A percentile compares a stretch with the other conserved stretches of the same genome.
These are phyloP conservation scores for Tripterygium wilfordii DNA, from an alignment of 177 flowering plant genomes.

Conservation along the genomic window DNA sequence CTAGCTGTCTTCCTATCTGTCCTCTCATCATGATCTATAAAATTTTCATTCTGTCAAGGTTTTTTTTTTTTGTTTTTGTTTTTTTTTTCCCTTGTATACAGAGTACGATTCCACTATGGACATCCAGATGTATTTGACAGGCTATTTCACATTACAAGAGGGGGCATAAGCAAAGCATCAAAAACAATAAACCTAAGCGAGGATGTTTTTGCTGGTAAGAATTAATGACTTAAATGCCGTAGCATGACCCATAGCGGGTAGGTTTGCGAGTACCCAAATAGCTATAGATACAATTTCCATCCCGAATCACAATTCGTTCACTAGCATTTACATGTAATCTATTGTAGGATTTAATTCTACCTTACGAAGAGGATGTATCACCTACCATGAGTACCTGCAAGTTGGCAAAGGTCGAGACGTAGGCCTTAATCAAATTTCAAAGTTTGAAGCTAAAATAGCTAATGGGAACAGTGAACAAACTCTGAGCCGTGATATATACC, in stretches of 20 bases:
- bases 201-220: constrained; percentile 88
- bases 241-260: too few relatives aligned
- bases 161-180: constrained; percentile 98
- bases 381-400: constrained; percentile 93
- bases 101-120: constrained; percentile 96
- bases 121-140: constrained; percentile 97
- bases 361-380: constrained; percentile 63
- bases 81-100: constrained; percentile 16
- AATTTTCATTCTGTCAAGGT: too few relatives aligned
- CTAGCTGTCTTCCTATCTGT: too few relatives aligned
- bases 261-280: too few relatives aligned
- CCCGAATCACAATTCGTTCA: neutral
- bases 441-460: constrained; percentile 95
- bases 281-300: neutral
- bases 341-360: constrained; percentile 76
- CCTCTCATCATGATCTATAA: too few relatives aligned
- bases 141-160: constrained; percentile 90
- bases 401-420: constrained; percentile 99
- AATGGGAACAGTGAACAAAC: constrained; percentile 98
- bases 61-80: neutral
- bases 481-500: constrained; percentile 81
- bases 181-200: constrained; percentile 89
- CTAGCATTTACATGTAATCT: neutral
- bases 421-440: constrained; percentile 89
- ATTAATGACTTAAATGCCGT: neutral